Base-by-base conservation (phyloP, 106 monocot species). In the Dioscorea dumetorum region DNA sequence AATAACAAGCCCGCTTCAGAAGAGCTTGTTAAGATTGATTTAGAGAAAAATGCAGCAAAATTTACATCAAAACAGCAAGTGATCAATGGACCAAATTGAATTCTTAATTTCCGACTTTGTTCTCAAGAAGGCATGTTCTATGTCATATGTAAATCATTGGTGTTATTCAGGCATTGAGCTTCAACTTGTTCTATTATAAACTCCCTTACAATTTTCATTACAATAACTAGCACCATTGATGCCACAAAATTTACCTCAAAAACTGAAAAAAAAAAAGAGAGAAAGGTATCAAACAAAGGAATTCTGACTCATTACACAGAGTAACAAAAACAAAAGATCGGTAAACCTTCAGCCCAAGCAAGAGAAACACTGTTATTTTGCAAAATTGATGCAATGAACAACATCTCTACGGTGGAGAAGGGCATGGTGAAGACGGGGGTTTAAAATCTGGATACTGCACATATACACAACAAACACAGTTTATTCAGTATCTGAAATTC, bases 371-470 rank as follows among this genome's bases (percentile, higher is more conserved):
- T 15, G 54, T 12, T 15, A 16, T 19, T 18, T 54, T 54, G 54
- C 15, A 54, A 54, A 19, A 5, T 2, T 15, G 15, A 18, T 16
- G 15, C 19, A 19, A 1, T 54, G 7, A 54, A 54, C 15, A 15
- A 1, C 19, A 54, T 54, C 13, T 54, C 60, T 80, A 80, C 23
- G 80, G 73, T 35, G 70, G 28, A 8, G 80, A 68, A 0, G 74
- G 80, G 33, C 68, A 74, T 50, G 80, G 80, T 31, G 80, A 80
- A 70, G 70, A 60, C 66, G 80, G 80, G 22, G 80, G 80, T 32
- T 80, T 80, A 35, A 74, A 66, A 74, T 80, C 80, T 50, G 74
- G 74, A 70, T 80, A 80, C 80, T 80, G 80, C 74, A 80, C 33
- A 35, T 7, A 60, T 20, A 74, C 11, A 35, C 48, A 22, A 13